Evolutionary conservation across 495 filamentous ascomycete genomes (phyloP), one percentile per base, ranked within the genome.

Genomic region (Staphylotrichum tortipilum): DNA sequence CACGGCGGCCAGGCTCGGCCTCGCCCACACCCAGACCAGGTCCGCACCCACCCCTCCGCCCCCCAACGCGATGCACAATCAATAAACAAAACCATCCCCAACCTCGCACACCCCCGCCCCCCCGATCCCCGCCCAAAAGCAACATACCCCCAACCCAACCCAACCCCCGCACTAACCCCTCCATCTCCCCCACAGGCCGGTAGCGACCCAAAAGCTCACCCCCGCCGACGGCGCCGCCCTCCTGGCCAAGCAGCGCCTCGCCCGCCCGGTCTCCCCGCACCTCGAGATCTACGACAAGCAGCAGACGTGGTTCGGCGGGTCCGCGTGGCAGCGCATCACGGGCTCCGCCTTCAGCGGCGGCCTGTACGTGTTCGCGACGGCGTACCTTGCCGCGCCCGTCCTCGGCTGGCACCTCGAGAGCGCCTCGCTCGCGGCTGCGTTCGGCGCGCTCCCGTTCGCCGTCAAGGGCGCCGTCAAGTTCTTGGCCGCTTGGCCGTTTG

Each of bases 201-300:
- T 77, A 58, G 68, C 80, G 33, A 86, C 84, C 26, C 65, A 81
- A 47, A 75, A 77, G 54, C 59, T 84, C 49, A 74, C 74, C 50
- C 63, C 74, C 43, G 58, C 68, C 53, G 83, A 87, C 56, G 78
- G 72, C 46, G 67, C 77, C 65, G 60, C 80, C 55, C 82, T 96
- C 72, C 89, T 97, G 66, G 80, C 77, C 54, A 70, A 79, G 54
- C 92, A 99, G 70, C 92, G 92, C 57, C 81, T 83, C 49, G 62
- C 73, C 59, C 94, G 92, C 40, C 92, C 92, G 57, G 77, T 94
- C 52, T 75, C 88, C 31, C 92, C 92, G 36, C 91, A 99, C 65
- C 81, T 99, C 45, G 60, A 68, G 52, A 90, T 94, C 78, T 99
- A 97, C 79, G 75, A 80, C 56, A 84, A 85, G 53, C 84, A 87